phyloP scores from a whole-genome alignment of 2,329 filamentous ascomycete species.

The Neofusicoccum sp. region DNA sequence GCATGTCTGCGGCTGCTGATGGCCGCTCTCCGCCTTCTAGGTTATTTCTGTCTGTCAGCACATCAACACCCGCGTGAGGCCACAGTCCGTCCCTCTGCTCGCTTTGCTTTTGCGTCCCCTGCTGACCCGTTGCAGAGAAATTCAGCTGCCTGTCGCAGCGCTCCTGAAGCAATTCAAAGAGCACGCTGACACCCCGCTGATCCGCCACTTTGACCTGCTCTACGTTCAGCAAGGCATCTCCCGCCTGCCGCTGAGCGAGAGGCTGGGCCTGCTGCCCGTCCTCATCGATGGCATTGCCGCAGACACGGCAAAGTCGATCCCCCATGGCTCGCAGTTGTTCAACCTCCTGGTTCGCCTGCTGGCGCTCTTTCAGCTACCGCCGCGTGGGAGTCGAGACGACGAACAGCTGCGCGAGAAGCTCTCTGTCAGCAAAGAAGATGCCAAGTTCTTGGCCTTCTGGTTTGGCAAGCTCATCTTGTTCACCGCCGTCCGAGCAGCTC shows the following conservation, averaged over 20 bases:
- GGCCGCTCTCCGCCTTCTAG: conserved; percentile 31
- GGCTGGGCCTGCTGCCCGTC: conserved; percentile 69
- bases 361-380: conserved; percentile 67
- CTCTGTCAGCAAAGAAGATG: conserved; percentile 68
- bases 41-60: conserved; percentile 71
- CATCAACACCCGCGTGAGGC: conserved; percentile 63
- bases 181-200: conserved; percentile 62
- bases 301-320: conserved; percentile 54
- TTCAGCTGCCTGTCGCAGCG: conserved; percentile 79
- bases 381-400: conserved; percentile 78
- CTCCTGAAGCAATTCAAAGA: conserved; percentile 89
- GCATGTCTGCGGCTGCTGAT: conserved; percentile 30
- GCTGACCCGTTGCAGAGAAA: conserved; percentile 41
- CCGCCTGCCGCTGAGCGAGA: conserved; percentile 59
- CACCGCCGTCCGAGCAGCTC: conserved; percentile 37
- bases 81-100: conserved; percentile 41
- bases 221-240: conserved; percentile 84
- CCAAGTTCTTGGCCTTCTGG: conserved; percentile 69
- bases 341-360: conserved; percentile 78
- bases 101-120: not conserved
- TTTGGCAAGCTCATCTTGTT: conserved; percentile 76
- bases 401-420: conserved; percentile 63
- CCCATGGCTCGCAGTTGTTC: conserved; percentile 67
- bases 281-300: conserved; percentile 65
- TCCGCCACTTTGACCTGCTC: conserved; percentile 83